Base-by-base conservation (phyloP, 352 stramenopile species). In the Phytophthora ohioensis region DNA sequence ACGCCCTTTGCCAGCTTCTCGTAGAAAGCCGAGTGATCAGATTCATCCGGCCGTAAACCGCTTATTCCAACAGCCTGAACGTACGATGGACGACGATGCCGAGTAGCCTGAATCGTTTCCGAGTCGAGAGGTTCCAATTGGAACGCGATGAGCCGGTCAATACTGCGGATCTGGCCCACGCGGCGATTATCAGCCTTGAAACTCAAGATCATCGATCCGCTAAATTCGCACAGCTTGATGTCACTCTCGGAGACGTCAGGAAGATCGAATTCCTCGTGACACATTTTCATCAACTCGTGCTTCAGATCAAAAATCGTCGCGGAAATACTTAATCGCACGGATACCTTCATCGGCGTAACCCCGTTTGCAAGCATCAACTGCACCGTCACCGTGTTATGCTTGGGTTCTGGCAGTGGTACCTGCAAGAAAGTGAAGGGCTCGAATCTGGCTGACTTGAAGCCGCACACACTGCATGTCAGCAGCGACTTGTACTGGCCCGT, bases 401-500 rank as follows among this genome's bases (percentile, higher is more conserved):
- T 98, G 12, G 88, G 81, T 41, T 98, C 95, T 0, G 91, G 91
- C 13, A 97, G 65, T 2, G 91, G 91, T 35, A 97, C 73, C 57
- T 96, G 85, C 3, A 97, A 61, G 38, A 96, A 95, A 13, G 91
- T 98, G 57, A 98, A 99, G 5, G 95, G 90, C 63, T 99, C 96
- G 57, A 98, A 99, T 11, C 93, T 88, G 27, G 91, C 90, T 12
- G 85, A 97, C 69, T 94, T 97, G 72, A 99, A 99, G 11, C 92
- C 92, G 69, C 98, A 99, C 17, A 91, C 84, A 57, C 90, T 94
- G 74, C 98, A 99, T 32, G 92, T 98, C 30, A 99, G 73, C 27
- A 99, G 84, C 64, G 93, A 98, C 75, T 99, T 99, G 84, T 99
- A 99, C 82, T 99, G 98, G 0, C 98, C 98, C 8, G 95, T 98